phyloP scores from a whole-genome alignment of 139 green algal genomes.

The Deuterostichococcus epilithicus region DNA sequence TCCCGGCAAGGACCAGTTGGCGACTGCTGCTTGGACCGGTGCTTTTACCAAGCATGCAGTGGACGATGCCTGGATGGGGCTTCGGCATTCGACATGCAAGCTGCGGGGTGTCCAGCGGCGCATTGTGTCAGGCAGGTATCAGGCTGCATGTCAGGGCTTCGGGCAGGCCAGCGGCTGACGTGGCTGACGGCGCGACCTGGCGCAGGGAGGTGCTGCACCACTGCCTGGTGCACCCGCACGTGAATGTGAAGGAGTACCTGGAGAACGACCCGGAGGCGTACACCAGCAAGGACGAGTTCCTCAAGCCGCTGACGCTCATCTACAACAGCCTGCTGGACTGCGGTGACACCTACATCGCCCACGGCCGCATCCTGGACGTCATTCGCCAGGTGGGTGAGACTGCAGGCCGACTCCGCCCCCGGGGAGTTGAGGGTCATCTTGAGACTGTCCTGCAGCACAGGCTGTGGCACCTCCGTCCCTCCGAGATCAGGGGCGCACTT shows the following conservation, averaged over 20 bases:
- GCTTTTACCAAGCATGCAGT: too few relatives aligned
- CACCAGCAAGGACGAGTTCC: slow-evolving; percentile 37
- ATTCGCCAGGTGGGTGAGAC: slow-evolving; percentile 45
- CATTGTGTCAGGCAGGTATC: too few relatives aligned
- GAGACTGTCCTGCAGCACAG: background rate
- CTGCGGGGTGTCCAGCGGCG: too few relatives aligned
- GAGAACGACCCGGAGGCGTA: slow-evolving; percentile 44
- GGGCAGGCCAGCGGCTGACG: background rate
- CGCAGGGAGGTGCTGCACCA: slow-evolving; percentile 70
- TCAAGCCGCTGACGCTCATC: slow-evolving; percentile 66
- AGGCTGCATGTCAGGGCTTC: too few relatives aligned
- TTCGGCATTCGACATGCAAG: too few relatives aligned
- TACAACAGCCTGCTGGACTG: slow-evolving; percentile 70
- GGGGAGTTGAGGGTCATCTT: background rate
- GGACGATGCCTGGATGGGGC: too few relatives aligned
- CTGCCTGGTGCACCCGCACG: slow-evolving; percentile 58
- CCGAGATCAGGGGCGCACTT: too few relatives aligned
- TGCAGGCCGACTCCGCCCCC: background rate
- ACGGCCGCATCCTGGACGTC: slow-evolving; percentile 63
- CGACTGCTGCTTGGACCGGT: too few relatives aligned
- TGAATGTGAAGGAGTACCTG: slow-evolving; percentile 48
- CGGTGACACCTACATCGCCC: slow-evolving; percentile 60
- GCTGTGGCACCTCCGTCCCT: background rate
- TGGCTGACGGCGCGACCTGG: too few relatives aligned
- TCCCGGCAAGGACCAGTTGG: too few relatives aligned